phyloP scores from a whole-genome alignment of 2,329 filamentous ascomycete species.

The Tolypocladium endophyticum region DNA sequence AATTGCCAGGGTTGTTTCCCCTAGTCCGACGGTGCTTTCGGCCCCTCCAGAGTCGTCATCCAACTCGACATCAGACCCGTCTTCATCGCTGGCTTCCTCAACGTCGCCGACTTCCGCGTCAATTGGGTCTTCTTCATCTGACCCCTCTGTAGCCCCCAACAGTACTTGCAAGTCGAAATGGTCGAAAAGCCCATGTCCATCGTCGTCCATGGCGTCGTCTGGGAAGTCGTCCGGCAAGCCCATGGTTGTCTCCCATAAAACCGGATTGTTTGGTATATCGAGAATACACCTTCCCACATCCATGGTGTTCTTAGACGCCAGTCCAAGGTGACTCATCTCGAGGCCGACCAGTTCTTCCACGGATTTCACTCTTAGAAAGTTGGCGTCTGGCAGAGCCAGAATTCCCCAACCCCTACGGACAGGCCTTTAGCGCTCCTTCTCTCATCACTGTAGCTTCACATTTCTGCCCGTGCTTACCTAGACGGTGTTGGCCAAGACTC shows the following conservation, averaged over 20 bases:
- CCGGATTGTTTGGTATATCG: conserved; percentile 20
- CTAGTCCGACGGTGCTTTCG: not conserved
- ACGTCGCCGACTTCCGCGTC: conserved; percentile 9
- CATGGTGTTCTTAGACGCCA: conserved; percentile 12
- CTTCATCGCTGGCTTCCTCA: conserved; percentile 8
- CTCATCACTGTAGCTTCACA: not conserved
- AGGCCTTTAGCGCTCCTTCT: not conserved
- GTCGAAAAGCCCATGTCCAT: no score
- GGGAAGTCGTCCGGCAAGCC: not conserved
- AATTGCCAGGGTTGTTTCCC: not conserved
- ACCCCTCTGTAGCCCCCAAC: not conserved
- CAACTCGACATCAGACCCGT: conserved; percentile 6
- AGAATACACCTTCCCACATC: conserved; percentile 15
- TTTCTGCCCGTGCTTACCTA: conserved; percentile 9
- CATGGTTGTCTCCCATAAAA: not conserved
- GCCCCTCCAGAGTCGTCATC: not conserved
- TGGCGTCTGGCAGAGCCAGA: conserved; percentile 30
- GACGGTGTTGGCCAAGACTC: conserved; percentile 17
- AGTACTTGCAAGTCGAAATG: not conserved
- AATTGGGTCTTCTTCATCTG: conserved; percentile 5
- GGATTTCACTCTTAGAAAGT: conserved; percentile 27
- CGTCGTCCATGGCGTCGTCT: not conserved
- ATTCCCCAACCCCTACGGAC: conserved; percentile 36
- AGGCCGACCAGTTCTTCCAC: conserved; percentile 24
- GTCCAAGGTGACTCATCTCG: conserved; percentile 8